Conservation (phyloP, 2,329 filamentous ascomycete species). For the Coniochaeta pulveracea region DNA sequence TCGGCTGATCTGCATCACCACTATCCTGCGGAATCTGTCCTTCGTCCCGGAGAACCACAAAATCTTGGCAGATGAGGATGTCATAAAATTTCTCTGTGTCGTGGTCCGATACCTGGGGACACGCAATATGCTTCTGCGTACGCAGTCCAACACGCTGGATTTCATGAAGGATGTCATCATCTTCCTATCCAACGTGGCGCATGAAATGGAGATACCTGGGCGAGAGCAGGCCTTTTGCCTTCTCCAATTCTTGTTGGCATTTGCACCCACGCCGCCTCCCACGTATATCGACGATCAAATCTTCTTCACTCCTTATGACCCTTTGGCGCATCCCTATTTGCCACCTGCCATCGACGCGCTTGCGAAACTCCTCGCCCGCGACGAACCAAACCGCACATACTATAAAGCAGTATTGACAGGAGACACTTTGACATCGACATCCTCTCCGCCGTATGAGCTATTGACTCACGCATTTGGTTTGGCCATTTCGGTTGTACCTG, state of each 20-base stretch:
- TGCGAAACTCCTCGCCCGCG: conserved; percentile 82
- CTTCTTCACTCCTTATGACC: conserved; percentile 73
- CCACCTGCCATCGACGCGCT: conserved; percentile 82
- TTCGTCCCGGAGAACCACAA: conserved; percentile 68
- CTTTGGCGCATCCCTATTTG: conserved; percentile 73
- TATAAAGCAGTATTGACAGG: conserved; percentile 74
- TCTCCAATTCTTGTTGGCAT: conserved; percentile 80
- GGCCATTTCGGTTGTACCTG: conserved; percentile 75
- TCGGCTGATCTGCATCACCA: conserved; percentile 79
- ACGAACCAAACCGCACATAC: conserved; percentile 81
- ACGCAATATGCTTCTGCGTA: conserved; percentile 73
- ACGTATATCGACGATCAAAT: conserved; percentile 43
- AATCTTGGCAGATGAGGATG: conserved; percentile 60
- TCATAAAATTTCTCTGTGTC: conserved; percentile 75
- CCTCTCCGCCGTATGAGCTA: conserved; percentile 60
- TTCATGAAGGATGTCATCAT: conserved; percentile 95
- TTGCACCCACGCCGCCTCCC: conserved; percentile 70
- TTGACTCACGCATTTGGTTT: conserved; percentile 80
- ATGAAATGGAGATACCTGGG: conserved; percentile 68
- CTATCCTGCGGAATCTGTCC: conserved; percentile 84
- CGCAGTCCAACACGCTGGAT: conserved; percentile 76
- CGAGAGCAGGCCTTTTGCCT: conserved; percentile 81
- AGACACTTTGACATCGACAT: conserved; percentile 40
- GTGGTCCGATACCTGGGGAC: conserved; percentile 83
- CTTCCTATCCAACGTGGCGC: conserved; percentile 79